Evolutionary conservation across 176 grass and related monocot species (phyloP).

Genomic region (Zoysia japonica): DNA sequence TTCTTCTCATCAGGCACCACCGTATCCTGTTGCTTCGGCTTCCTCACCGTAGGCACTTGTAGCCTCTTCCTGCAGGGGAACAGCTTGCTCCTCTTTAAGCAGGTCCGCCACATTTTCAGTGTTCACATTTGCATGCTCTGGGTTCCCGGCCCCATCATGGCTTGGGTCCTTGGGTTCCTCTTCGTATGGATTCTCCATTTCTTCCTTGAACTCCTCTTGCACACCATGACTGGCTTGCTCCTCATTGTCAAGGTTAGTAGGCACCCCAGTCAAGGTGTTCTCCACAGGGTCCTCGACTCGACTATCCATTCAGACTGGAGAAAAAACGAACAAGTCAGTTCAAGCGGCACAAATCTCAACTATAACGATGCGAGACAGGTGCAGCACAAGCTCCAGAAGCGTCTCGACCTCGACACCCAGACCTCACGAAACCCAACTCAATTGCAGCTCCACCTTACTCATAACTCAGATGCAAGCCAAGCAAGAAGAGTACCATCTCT

Average conservation of each 20-base stretch:
- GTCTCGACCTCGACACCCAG: background rate
- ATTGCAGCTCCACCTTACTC: background rate
- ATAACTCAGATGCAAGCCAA: background rate
- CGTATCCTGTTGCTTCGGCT: constrained; percentile 20
- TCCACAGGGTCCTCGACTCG: constrained; percentile 39
- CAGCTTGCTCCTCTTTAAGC: constrained; percentile 26
- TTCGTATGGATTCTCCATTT: constrained; percentile 17
- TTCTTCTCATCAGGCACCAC: constrained; percentile 54
- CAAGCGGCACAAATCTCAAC: background rate
- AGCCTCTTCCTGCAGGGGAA: constrained; percentile 24
- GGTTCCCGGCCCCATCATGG: constrained; percentile 33
- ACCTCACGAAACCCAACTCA: background rate
- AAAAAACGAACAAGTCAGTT: constrained; percentile 13
- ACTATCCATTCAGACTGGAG: constrained; percentile 67
- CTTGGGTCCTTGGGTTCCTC: constrained; percentile 23
- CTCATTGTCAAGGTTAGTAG: constrained; percentile 17
- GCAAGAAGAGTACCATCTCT: background rate
- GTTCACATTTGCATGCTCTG: background rate
- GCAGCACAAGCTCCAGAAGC: background rate
- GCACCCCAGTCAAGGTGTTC: constrained; percentile 38
- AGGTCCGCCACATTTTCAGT: constrained; percentile 27
- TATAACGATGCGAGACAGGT: background rate
- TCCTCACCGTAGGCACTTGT: constrained; percentile 13
- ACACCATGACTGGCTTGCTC: constrained; percentile 35
- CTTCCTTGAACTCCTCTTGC: constrained; percentile 39